Base-by-base conservation (phyloP, 345 rosid species). In the Syzygium aqueum region DNA sequence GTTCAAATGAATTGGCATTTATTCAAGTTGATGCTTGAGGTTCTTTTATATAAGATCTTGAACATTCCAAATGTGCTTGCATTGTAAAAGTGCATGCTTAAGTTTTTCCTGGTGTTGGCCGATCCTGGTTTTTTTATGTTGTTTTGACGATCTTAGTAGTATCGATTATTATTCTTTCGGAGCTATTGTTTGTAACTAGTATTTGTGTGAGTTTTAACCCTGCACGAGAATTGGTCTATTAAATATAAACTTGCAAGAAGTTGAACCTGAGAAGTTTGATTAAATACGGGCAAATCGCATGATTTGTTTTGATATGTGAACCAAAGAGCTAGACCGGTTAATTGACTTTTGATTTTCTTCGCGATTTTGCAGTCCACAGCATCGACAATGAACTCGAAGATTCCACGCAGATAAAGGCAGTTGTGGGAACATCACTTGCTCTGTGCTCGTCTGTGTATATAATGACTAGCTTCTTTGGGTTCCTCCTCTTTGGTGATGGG, bases 321-420 rank as follows among this genome's bases (percentile, higher is more conserved):
- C 40, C 40, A 22, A 37, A 73, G 49, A 73, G 49, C 14, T 37
- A 73, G 49, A 73, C 14, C 2, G 16, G 49, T 73, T 67, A 37
- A 37, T 73, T 37, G 14, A 73, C 43, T 9, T 33, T 19, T 37
- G 49, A 19, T 73, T 25, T 14, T 3, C 49, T 37, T 37, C 49
- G 5, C 4, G 0, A 73, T 73, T 37, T 88, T 90, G 90, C 94
- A 97, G 99, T 96, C 90, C 99, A 97, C 93, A 94, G 85, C 90
- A 94, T 96, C 77, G 96, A 94, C 91, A 97, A 95, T 92, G 99
- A 97, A 91, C 96, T 97, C 23, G 92, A 92, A 92, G 99, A 95
- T 88, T 83, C 94, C 5, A 88, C 95, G 46, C 93, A 92, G 94
- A 95, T 95, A 49, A 92, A 63, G 90, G 84, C 93, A 17, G 99